phyloP scores from a whole-genome alignment of 352 stramenopile genomes.

The Pythium coloratum region DNA sequence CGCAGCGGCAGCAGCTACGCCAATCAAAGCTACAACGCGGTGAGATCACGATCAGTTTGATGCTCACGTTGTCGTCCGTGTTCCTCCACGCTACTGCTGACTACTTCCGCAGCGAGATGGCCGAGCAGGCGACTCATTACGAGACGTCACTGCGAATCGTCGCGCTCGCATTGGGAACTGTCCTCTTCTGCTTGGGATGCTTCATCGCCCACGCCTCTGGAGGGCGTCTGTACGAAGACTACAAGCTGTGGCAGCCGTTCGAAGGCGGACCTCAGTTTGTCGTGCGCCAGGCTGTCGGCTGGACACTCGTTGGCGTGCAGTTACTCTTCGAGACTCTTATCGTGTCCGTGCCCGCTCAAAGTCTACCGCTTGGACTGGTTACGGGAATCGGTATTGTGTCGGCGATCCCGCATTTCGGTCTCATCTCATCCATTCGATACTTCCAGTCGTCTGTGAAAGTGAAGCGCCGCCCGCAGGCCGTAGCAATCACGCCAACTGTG shows the following conservation, averaged over 20 bases:
- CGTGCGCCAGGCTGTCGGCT: slow-evolving; percentile 51
- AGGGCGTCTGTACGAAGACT: slow-evolving; percentile 25
- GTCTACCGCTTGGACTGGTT: slow-evolving; percentile 30
- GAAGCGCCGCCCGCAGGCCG: slow-evolving; percentile 1
- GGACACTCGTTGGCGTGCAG: slow-evolving; percentile 51
- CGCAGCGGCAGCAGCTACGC: neutral
- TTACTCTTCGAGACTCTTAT: slow-evolving; percentile 51
- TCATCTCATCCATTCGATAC: slow-evolving; percentile 42
- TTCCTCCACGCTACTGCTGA: slow-evolving; percentile 43
- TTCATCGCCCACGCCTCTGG: slow-evolving; percentile 38
- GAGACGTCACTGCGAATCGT: slow-evolving; percentile 15
- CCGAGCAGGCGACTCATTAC: slow-evolving; percentile 15
- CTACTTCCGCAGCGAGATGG: slow-evolving; percentile 30
- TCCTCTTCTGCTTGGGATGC: slow-evolving; percentile 34
- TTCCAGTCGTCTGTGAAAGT: slow-evolving; percentile 20
- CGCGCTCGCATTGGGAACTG: slow-evolving; percentile 25
- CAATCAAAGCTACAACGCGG: slow-evolving; percentile 24
- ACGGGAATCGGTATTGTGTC: slow-evolving; percentile 37
- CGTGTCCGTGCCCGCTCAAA: slow-evolving; percentile 30
- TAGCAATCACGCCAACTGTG: slow-evolving; percentile 13
- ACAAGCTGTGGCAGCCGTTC: slow-evolving; percentile 51
- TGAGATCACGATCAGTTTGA: slow-evolving; percentile 41
- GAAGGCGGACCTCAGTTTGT: slow-evolving; percentile 47
- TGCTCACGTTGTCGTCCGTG: slow-evolving; percentile 41
- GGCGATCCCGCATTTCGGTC: slow-evolving; percentile 35